Evolutionary conservation across 2,329 filamentous ascomycete species (phyloP).

Genomic region (Nigrospora sphaerica): DNA sequence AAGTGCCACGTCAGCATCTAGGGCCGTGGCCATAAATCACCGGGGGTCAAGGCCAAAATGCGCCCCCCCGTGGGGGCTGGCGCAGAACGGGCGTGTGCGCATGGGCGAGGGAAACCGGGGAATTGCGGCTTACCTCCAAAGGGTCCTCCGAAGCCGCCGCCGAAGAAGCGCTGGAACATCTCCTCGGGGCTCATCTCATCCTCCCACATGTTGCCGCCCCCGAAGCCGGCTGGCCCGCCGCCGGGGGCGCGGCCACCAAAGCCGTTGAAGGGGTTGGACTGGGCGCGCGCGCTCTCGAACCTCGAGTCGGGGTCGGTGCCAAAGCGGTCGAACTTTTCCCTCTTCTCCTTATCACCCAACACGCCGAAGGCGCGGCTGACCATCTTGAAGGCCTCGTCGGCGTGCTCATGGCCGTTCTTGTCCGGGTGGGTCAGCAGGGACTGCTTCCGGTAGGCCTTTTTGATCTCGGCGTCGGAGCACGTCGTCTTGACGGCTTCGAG

Average conservation of each 20-base stretch:
- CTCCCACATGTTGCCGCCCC: slow-evolving; percentile 63
- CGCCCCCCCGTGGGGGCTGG: neutral
- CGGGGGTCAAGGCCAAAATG: neutral
- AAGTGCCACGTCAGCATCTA: slow-evolving; percentile 1
- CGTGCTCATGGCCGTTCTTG: slow-evolving; percentile 94
- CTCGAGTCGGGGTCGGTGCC: slow-evolving; percentile 89
- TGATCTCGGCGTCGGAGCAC: slow-evolving; percentile 78
- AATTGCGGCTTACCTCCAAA: slow-evolving; percentile 47
- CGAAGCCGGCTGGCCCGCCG: slow-evolving; percentile 38
- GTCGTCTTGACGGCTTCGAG: slow-evolving; percentile 57
- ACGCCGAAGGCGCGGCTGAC: slow-evolving; percentile 90
- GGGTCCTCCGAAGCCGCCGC: slow-evolving; percentile 60
- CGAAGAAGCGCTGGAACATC: slow-evolving; percentile 95
- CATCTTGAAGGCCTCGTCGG: slow-evolving; percentile 98
- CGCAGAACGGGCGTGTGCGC: neutral
- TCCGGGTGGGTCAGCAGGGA: slow-evolving; percentile 94
- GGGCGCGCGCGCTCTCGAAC: slow-evolving; percentile 59
- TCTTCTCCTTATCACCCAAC: slow-evolving; percentile 88
- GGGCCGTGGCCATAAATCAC: slow-evolving; percentile 1
- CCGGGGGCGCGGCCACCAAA: slow-evolving; percentile 27
- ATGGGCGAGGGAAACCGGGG: neutral
- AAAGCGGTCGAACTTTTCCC: slow-evolving; percentile 77
- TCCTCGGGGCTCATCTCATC: slow-evolving; percentile 95
- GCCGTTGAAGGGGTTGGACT: slow-evolving; percentile 54
- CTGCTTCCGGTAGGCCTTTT: slow-evolving; percentile 95